A percentile compares a stretch with the other conserved stretches of the same genome.
phyloP scores from a whole-genome alignment of 805 yeast species.

The Metschnikowia colocasiae region DNA sequence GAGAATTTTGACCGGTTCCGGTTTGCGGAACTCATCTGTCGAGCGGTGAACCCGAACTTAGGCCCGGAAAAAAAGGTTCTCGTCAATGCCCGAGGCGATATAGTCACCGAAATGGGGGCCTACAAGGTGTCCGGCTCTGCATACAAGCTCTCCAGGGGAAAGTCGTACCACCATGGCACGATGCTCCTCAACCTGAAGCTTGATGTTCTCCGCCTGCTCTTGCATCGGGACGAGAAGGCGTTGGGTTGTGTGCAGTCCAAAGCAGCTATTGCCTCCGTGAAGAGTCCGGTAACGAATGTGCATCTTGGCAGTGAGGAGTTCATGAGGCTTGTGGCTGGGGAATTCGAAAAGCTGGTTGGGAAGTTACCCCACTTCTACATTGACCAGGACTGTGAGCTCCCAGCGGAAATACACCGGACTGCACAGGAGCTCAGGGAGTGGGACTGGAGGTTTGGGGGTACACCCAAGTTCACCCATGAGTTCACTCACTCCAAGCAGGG shows the following conservation, averaged over 20 bases:
- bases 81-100: conserved; percentile 79
- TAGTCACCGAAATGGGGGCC: conserved; percentile 42
- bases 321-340: conserved; percentile 37
- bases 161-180: conserved; percentile 93
- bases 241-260: conserved; percentile 43
- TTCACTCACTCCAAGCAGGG: conserved; percentile 34
- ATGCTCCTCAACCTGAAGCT: conserved; percentile 74
- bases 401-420: conserved; percentile 37
- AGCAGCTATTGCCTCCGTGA: conserved; percentile 69
- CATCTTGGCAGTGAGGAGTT: conserved; percentile 45
- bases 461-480: conserved; percentile 67
- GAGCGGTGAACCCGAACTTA: conserved; percentile 25
- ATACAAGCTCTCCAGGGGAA: conserved; percentile 74
- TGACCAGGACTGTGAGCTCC: conserved; percentile 27
- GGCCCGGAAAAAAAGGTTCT: conserved; percentile 26
- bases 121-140: conserved; percentile 90
- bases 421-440: conserved; percentile 48
- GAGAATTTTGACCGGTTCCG: conserved; percentile 57
- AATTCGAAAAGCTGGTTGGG: conserved; percentile 9
- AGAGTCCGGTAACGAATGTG: conserved; percentile 73
- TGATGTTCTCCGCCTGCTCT: conserved; percentile 52
- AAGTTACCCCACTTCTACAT: conserved; percentile 18
- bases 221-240: conserved; percentile 44
- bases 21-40: conserved; percentile 46
- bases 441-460: conserved; percentile 73